These are phyloP conservation scores for Fusarium subtropicale DNA, from an alignment of 2,329 filamentous ascomycete genomes.

Conservation along the genomic window DNA sequence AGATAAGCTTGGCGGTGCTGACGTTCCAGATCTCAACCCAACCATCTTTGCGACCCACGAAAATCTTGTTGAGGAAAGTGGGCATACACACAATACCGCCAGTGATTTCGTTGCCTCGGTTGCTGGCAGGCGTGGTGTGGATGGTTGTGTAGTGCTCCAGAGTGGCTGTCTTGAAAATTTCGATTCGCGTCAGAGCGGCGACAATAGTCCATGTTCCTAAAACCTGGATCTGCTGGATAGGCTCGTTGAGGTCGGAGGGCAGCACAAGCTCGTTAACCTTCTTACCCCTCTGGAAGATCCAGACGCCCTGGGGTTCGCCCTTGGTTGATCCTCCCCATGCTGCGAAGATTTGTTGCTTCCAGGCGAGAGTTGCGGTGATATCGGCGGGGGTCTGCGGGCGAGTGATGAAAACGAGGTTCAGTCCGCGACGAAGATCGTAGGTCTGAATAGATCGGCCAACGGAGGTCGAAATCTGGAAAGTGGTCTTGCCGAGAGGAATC, in stretches of 20 bases:
- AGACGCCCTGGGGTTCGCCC: conserved; percentile 74
- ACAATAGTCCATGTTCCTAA: conserved; percentile 94
- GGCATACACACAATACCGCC: conserved; percentile 88
- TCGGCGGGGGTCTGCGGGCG: conserved; percentile 86
- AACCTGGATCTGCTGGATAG: conserved; percentile 80
- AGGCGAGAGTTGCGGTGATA: conserved; percentile 88
- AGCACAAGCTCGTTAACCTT: conserved; percentile 80
- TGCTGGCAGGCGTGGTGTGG: conserved; percentile 65
- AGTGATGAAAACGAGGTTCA: conserved; percentile 94
- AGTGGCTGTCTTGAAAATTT: conserved; percentile 88
- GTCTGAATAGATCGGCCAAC: conserved; percentile 92
- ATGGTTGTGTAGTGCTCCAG: conserved; percentile 93
- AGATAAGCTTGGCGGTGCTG: conserved; percentile 89
- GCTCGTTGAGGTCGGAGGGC: conserved; percentile 73
- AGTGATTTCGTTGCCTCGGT: conserved; percentile 75
- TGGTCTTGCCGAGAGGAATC: conserved; percentile 89
- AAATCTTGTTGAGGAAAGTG: conserved; percentile 95
- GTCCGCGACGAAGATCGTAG: conserved; percentile 89
- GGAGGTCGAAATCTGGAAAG: conserved; percentile 97
- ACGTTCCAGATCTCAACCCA: conserved; percentile 98
- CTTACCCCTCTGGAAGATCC: conserved; percentile 93
- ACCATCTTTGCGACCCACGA: conserved; percentile 87
- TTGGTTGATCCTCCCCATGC: conserved; percentile 79
- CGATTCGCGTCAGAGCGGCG: conserved; percentile 78
- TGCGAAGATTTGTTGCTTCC: conserved; percentile 88